These are phyloP conservation scores for Cylindrodendrum hubeiense DNA, from an alignment of 2,329 filamentous ascomycete genomes.

Conservation along the genomic window DNA sequence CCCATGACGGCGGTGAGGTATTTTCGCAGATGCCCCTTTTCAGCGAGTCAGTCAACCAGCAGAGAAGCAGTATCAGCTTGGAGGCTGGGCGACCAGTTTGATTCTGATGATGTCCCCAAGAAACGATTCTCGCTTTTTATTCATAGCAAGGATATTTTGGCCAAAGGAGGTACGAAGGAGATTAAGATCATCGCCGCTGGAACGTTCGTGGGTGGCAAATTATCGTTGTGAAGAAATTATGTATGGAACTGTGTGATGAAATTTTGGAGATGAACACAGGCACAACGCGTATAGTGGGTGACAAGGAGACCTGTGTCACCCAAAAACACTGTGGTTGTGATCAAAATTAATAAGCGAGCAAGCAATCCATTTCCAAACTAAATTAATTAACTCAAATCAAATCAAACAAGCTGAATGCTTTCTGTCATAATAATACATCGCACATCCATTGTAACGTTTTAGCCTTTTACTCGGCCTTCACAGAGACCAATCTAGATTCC, in stretches of 20 bases:
- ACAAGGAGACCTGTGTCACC: background rate
- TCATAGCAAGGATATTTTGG: background rate
- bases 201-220: background rate
- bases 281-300: background rate
- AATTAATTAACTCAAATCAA: background rate
- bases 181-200: background rate
- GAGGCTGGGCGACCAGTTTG: background rate
- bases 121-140: background rate
- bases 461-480: constrained; percentile 15
- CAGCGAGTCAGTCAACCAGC: background rate
- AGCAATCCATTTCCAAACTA: background rate
- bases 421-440: background rate
- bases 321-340: background rate
- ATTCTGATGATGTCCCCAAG: background rate
- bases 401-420: background rate
- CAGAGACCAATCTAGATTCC: constrained; percentile 36
- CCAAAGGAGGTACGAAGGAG: background rate
- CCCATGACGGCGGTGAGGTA: background rate
- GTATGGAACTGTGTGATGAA: background rate
- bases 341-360: background rate
- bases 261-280: background rate
- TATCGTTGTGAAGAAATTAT: background rate
- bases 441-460: background rate
- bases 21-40: background rate
- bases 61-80: background rate